A percentile compares a stretch with the other conserved stretches of the same genome.
Evolutionary conservation across 495 filamentous ascomycete species (phyloP).

Genomic region (Cercophora newfieldiana): DNA sequence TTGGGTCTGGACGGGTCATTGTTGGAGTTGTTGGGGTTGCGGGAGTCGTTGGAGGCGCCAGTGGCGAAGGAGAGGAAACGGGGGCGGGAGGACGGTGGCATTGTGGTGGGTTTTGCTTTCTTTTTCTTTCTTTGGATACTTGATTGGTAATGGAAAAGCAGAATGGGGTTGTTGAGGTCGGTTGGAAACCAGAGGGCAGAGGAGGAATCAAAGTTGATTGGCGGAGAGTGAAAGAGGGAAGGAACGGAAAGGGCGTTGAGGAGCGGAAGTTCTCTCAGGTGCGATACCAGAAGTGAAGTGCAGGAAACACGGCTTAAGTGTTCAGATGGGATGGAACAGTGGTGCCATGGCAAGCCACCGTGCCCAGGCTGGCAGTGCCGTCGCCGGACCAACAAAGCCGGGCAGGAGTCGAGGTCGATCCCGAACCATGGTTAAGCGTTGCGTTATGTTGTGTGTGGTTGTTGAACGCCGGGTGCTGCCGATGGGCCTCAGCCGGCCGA

Average conservation of each 20-base stretch:
- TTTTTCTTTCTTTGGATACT: background rate
- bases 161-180: no score
- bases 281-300: background rate
- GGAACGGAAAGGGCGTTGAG: background rate
- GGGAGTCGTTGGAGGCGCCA: background rate
- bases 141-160: no score
- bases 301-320: background rate
- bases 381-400: background rate
- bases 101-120: background rate
- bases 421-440: background rate
- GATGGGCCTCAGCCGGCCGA: background rate
- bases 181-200: no score
- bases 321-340: background rate
- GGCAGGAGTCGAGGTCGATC: background rate
- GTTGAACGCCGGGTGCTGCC: background rate
- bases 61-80: constrained; percentile 20
- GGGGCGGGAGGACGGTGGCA: constrained; percentile 3
- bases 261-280: background rate
- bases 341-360: background rate
- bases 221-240: background rate
- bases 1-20: no score
- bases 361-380: background rate
- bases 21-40: background rate
- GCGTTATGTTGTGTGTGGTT: background rate
- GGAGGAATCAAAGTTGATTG: no score